These are phyloP conservation scores for Diddensiella transvaalensis DNA, from an alignment of 805 yeast species.

Conservation along the genomic window DNA sequence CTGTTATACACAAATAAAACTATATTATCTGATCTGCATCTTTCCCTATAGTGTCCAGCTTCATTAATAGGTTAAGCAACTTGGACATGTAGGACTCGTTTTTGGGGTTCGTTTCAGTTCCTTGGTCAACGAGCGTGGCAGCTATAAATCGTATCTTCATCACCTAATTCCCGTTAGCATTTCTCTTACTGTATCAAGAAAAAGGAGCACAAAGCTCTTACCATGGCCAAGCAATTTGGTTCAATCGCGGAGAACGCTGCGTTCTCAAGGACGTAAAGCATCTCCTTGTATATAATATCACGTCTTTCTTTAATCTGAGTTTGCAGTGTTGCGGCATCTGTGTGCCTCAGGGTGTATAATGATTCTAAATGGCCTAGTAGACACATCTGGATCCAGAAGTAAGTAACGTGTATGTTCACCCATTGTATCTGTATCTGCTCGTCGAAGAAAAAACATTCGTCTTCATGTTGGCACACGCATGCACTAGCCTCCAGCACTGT, in stretches of 20 bases:
- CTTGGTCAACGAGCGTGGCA: conserved; percentile 7
- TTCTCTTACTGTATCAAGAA: neutral
- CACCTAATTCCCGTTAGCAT: conserved; percentile 2
- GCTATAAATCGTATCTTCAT: conserved; percentile 12
- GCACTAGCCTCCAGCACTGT: neutral
- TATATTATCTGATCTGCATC: neutral
- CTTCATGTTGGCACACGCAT: neutral
- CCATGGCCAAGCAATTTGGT: conserved; percentile 17
- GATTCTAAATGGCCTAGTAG: conserved; percentile 11
- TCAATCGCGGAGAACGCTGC: conserved; percentile 14
- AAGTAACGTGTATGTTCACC: conserved; percentile 13
- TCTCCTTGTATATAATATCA: conserved; percentile 6
- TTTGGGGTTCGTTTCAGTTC: neutral
- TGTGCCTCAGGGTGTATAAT: neutral
- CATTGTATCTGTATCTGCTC: conserved; percentile 13
- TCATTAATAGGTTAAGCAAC: neutral
- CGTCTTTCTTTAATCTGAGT: conserved; percentile 11
- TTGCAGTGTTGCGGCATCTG: neutral
- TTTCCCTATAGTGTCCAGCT: neutral
- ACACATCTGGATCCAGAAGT: conserved; percentile 12
- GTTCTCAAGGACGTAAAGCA: conserved; percentile 10
- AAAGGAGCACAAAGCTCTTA: neutral
- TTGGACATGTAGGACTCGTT: neutral
- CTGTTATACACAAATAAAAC: no score
- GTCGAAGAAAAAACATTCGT: neutral